phyloP scores from a whole-genome alignment of 2,329 filamentous ascomycete species.

The Sphaerostilbella broomeana region DNA sequence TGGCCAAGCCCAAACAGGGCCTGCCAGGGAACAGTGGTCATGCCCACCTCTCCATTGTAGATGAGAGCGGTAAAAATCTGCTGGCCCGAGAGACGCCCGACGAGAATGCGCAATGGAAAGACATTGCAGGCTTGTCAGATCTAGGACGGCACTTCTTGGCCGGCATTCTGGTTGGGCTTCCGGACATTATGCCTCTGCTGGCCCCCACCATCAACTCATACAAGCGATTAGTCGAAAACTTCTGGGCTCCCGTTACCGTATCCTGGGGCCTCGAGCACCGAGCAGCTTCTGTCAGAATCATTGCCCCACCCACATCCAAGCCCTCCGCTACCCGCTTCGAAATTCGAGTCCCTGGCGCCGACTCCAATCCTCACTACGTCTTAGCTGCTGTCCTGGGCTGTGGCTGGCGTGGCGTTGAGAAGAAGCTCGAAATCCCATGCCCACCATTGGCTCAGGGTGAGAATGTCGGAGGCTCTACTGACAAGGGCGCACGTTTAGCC shows the following conservation, averaged over 20 bases:
- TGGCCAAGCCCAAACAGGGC: conserved; percentile 91
- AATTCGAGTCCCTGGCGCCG: conserved; percentile 87
- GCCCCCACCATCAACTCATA: conserved; percentile 97
- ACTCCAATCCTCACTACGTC: conserved; percentile 83
- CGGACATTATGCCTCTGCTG: conserved; percentile 91
- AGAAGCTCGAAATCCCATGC: conserved; percentile 76
- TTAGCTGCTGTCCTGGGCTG: conserved; percentile 80
- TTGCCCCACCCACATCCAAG: conserved; percentile 79
- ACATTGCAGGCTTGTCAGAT: conserved; percentile 77
- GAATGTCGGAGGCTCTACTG: conserved; percentile 64
- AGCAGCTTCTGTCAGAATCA: conserved; percentile 82
- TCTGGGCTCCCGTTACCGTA: conserved; percentile 96
- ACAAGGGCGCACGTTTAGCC: conserved; percentile 71
- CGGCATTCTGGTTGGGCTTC: conserved; percentile 78
- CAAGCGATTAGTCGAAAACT: conserved; percentile 96
- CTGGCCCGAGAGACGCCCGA: conserved; percentile 70
- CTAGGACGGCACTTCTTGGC: conserved; percentile 89
- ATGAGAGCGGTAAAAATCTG: conserved; percentile 74
- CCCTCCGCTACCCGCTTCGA: conserved; percentile 86
- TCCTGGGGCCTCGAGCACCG: conserved; percentile 96
- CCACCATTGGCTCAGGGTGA: conserved; percentile 81
- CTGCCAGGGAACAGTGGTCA: conserved; percentile 93
- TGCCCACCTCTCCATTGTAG: conserved; percentile 86
- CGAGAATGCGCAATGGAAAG: conserved; percentile 61
- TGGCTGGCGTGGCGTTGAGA: conserved; percentile 87